Evolutionary conservation across 768 basidiomycete genomes (phyloP).

Genomic region (Serendipita sp.): DNA sequence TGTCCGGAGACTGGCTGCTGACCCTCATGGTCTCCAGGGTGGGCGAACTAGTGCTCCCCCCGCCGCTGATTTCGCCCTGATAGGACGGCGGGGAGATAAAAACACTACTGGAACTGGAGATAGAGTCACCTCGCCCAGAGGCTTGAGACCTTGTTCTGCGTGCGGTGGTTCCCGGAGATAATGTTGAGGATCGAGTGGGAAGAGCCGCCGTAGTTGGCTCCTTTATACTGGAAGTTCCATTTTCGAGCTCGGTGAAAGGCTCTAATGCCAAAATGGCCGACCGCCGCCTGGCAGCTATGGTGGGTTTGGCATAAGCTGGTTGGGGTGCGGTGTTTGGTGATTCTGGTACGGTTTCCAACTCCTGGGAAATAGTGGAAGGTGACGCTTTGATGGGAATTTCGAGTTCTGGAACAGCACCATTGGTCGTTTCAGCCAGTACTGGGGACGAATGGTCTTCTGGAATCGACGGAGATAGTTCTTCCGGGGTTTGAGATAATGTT

Average conservation of each 20-base stretch:
- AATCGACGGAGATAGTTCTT: too few species aligned
- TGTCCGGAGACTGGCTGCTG: too few species aligned
- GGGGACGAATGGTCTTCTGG: too few species aligned
- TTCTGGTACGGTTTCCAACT: background rate
- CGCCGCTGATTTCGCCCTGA: slow-evolving; percentile 4
- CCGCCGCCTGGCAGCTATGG: background rate
- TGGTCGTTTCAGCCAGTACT: background rate
- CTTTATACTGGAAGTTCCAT: background rate
- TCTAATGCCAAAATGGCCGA: background rate
- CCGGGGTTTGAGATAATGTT: too few species aligned
- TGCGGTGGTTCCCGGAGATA: background rate
- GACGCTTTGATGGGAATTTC: background rate
- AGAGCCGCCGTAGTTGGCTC: background rate
- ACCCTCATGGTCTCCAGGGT: background rate
- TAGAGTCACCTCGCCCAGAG: background rate
- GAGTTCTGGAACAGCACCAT: background rate
- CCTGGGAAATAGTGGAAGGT: background rate
- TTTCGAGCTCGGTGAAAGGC: background rate
- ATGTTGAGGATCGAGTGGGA: background rate
- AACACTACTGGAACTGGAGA: slow-evolving; percentile 5
- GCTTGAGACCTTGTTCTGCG: background rate
- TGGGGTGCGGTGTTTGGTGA: background rate
- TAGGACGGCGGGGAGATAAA: slow-evolving; percentile 5
- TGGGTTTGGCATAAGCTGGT: background rate
- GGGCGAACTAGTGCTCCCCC: slow-evolving; percentile 4